Base-by-base conservation (phyloP, 192 early-diverging fungal genomes). In the Umbelopsis isabellina region DNA sequence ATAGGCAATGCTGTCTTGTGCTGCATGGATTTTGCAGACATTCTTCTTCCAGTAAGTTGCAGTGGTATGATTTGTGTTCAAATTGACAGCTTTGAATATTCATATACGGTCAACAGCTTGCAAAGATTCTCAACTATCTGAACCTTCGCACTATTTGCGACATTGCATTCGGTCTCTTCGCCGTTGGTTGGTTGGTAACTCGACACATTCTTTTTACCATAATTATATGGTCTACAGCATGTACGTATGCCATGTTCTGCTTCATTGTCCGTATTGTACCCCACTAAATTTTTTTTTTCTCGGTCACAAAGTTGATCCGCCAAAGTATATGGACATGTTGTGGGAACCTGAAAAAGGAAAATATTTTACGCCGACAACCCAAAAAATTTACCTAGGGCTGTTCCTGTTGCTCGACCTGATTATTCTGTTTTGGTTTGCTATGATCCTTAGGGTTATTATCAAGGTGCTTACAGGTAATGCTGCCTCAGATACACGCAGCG, bases 41-140 rank as follows among this genome's bases (percentile, higher is more conserved):
- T 95, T 44, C 87, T 91, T 67, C 81, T 94, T 48, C 85, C 91
- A 22, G 85, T 87, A 79, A 75, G 84, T 55, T 25, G 75, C 37
- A 9, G 37, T 41, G 37, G 3, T 10, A 48, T 15, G 25, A 37
- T 22, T 12, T 44, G 9, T n/a, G 23, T 8, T 35, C 2, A 35
- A 61, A 61, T 7, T 47, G 25, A 46, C 4, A 46, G 18, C 33
- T 10, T 30, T 15, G 21, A 8, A 44, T 23, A 12, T 9, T 16
- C 18, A 44, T 23, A 65, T 13, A 48, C 6, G 52, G 15, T 44
- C 25, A 18, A 30, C 21, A 87, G 84, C 37, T 87, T 20, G 91
- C 93, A 75, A 95, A 95, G 80, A 85, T 92, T 66, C 76, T 93
- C 68, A 93, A 90, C 74, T 95, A 95, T 72, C 65, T 89, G 33